phyloP scores from a whole-genome alignment of 345 rosid genomes.

The Angophora floribunda region DNA sequence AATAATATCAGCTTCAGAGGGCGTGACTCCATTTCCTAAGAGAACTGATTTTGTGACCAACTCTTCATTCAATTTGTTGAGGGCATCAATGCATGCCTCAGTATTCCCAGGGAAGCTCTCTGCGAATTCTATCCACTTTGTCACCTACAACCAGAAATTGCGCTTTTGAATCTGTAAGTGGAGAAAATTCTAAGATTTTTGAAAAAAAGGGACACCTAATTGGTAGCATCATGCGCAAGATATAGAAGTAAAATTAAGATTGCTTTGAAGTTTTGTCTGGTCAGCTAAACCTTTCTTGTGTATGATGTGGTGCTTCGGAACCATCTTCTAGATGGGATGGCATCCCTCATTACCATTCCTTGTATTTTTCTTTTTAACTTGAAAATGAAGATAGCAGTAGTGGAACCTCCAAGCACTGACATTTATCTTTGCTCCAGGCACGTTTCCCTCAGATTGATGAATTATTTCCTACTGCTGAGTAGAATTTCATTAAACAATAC shows the following conservation, averaged over 20 bases:
- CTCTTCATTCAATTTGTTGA: constrained; percentile 44
- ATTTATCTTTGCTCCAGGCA: not conserved
- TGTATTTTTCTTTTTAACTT: not conserved
- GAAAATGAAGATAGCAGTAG: not conserved
- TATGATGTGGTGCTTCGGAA: not conserved
- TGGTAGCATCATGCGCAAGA: not conserved
- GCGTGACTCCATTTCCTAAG: constrained; percentile 62
- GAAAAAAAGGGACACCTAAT: not conserved
- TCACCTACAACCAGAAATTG: constrained; percentile 31
- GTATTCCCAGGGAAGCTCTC: constrained; percentile 44
- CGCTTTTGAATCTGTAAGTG: not conserved
- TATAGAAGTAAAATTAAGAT: not conserved
- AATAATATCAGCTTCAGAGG: constrained; percentile 66
- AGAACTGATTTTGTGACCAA: constrained; percentile 60
- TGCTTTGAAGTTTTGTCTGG: not conserved
- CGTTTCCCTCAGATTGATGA: not conserved
- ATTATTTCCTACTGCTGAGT: not conserved
- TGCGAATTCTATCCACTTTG: constrained; percentile 63
- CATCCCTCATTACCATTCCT: not conserved
- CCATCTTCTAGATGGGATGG: not conserved
- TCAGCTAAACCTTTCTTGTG: not conserved
- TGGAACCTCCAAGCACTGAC: not conserved
- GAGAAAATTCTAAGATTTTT: not conserved
- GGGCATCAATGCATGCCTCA: constrained; percentile 27
- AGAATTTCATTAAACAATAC: not conserved